Base-by-base conservation (phyloP, 345 rosid species). In the Kernera saxatilis region DNA sequence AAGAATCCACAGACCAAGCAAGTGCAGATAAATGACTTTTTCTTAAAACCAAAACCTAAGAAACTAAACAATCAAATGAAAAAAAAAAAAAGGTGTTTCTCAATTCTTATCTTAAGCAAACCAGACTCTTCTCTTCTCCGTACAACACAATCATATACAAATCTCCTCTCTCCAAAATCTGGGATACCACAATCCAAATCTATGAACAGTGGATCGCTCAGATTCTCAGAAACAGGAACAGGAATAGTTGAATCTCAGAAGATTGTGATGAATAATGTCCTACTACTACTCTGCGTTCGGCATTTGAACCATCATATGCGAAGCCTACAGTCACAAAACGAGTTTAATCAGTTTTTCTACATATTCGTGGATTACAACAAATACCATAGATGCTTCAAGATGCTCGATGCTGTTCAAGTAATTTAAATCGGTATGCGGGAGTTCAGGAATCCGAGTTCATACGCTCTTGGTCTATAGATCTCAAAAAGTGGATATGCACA, bases 231-330 rank as follows among this genome's bases (percentile, higher is more conserved):
- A 45, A 32, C 29, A 51, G 41, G 64, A 72, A 49, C 27, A 35
- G 8, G 50, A 45, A 62, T 55, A 54, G 66, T 46, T 66, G 67
- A 65, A 39, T 65, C 67, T 46, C n/a, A 26, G 11, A 50, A 48
- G 72, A 74, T 67, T 40, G 54, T 67, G 62, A 59, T 74, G 68
- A 58, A 29, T 25, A 15, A n/a, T n/a, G 40, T 50, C 52, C 22
- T n/a, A 8, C 26, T 25, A 37, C 46, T 84, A 80, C 77, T 89
- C 87, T 6, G 77, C 45, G 61, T 82, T 82, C 48, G 80, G 92
- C 91, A 80, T 85, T 1, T 77, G 90, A 77, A 81, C 83, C 82
- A 85, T 82, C 80, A 82, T 54, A 80, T 88, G 85, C 68, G 85
- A 89, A 29, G 61, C 86, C 92, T 89, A 81, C 46, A 73, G 37